Base-by-base conservation (phyloP, 2,329 filamentous ascomycete species). In the Chaetomiaceae sp. region DNA sequence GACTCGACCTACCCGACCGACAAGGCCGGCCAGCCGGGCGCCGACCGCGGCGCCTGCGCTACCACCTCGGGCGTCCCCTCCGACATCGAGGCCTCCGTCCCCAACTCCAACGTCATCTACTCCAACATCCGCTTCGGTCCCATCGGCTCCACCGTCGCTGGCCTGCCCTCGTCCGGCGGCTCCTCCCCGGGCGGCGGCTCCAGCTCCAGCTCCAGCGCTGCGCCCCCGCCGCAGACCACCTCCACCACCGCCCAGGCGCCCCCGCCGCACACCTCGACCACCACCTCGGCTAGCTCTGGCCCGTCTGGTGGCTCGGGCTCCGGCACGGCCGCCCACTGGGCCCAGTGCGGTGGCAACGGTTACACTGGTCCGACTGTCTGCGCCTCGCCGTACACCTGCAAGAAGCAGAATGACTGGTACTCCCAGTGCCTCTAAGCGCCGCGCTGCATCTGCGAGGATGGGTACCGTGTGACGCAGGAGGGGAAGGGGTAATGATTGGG, bases 1-100 rank as follows among this genome's bases (percentile, higher is more conserved):
- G 84, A 88, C 70, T 78, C 76, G 50, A 75, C 69, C 61, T 84
- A 76, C 70, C 82, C 83, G 39, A 68, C 69, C 50, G 60, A 66
- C 51, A 57, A 67, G 24, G 70, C 68, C 42, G 47, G 51, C 36
- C 53, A 50, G 2, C 69, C 68, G 24, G 79, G 79, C 54, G 64
- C 69, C 47, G 65, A 66, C 34, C 76, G 79, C 58, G 80, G 80
- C 45, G 66, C 68, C 29, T 83, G 79, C 63, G 47, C 69, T 40
- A 71, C 68, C 38, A 66, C 60, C 54, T 75, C 74, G 17, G 79
- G 79, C 35, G 68, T 65, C 26, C 78, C 78, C 20, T 47, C 59
- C 24, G 68, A 72, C 3, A 62, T 83, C 36, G 73, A 80, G 64
- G 34, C 61, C 14, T 54, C 64, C 42, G 58, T 62, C 12, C 68